A percentile compares a stretch with the other conserved stretches of the same genome.
phyloP scores from a whole-genome alignment of 495 filamentous ascomycete species.

The Mytilinidion resinicola region DNA sequence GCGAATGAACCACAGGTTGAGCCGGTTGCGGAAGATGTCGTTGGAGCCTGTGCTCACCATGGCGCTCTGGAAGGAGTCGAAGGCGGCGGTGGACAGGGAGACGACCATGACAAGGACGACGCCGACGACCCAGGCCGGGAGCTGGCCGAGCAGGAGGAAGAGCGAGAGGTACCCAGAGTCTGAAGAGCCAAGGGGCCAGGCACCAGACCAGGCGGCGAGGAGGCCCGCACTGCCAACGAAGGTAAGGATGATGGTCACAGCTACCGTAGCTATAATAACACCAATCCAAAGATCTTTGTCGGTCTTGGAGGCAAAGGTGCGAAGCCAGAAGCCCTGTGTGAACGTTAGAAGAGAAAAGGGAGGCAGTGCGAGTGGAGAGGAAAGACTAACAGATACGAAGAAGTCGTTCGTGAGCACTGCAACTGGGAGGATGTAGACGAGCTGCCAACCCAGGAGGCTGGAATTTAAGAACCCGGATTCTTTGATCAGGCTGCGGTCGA shows the following conservation, averaged over 20 bases:
- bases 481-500: slow-evolving; percentile 58
- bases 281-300: slow-evolving; percentile 71
- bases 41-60: slow-evolving; percentile 72
- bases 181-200: slow-evolving; percentile 40
- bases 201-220: slow-evolving; percentile 67
- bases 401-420: slow-evolving; percentile 73
- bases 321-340: slow-evolving; percentile 60
- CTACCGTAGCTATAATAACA: slow-evolving; percentile 54
- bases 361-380: not conserved
- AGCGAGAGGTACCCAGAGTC: slow-evolving; percentile 60
- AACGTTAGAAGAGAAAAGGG: not conserved
- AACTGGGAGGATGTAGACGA: slow-evolving; percentile 69
- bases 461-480: slow-evolving; percentile 54
- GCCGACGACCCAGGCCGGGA: slow-evolving; percentile 68
- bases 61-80: slow-evolving; percentile 67
- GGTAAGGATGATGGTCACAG: slow-evolving; percentile 55
- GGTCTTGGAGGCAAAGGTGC: slow-evolving; percentile 71
- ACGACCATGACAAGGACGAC: slow-evolving; percentile 72
- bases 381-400: slow-evolving; percentile 51
- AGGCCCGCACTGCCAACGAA: slow-evolving; percentile 63
- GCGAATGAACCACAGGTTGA: slow-evolving; percentile 64
- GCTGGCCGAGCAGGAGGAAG: slow-evolving; percentile 62
- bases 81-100: slow-evolving; percentile 63
- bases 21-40: slow-evolving; percentile 69
- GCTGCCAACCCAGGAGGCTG: slow-evolving; percentile 65